phyloP scores from a whole-genome alignment of 148 eudicot species.

The Dianthus caryophyllus region DNA sequence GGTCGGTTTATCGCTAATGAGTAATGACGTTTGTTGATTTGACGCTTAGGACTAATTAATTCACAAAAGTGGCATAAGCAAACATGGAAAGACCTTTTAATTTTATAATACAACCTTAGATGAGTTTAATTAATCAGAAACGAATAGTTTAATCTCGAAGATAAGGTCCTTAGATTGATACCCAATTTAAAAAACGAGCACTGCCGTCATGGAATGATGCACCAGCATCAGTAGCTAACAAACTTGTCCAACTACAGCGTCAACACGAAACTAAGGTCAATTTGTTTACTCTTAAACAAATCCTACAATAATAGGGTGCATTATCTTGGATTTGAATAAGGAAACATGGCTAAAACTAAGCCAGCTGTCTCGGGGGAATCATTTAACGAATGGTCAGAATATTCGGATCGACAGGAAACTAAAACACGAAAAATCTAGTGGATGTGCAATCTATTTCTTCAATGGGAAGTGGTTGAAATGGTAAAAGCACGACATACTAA shows the following conservation, averaged over 20 bases:
- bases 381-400: slow-evolving; percentile 16
- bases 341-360: slow-evolving; percentile 27
- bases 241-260: slow-evolving; percentile 11
- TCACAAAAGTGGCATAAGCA: slow-evolving; percentile 14
- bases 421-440: slow-evolving; percentile 26
- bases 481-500: background rate
- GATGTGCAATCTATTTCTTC: slow-evolving; percentile 12
- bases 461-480: slow-evolving; percentile 1
- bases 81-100: slow-evolving; percentile 4
- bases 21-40: slow-evolving; percentile 15
- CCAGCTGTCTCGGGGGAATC: slow-evolving; percentile 28
- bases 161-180: slow-evolving; percentile 12
- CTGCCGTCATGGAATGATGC: slow-evolving; percentile 21
- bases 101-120: background rate
- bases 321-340: slow-evolving; percentile 1
- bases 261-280: slow-evolving; percentile 13
- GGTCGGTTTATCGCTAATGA: slow-evolving; percentile 27
- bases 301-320: slow-evolving; percentile 1
- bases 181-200: slow-evolving; percentile 6
- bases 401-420: slow-evolving; percentile 6
- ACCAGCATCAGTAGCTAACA: slow-evolving; percentile 1
- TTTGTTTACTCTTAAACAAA: slow-evolving; percentile 15
- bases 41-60: slow-evolving; percentile 13
- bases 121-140: slow-evolving; percentile 14
- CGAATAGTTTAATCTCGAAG: slow-evolving; percentile 16